Evolutionary conservation across 2,329 filamentous ascomycete species (phyloP).

Genomic region (Beauveria sp.): DNA sequence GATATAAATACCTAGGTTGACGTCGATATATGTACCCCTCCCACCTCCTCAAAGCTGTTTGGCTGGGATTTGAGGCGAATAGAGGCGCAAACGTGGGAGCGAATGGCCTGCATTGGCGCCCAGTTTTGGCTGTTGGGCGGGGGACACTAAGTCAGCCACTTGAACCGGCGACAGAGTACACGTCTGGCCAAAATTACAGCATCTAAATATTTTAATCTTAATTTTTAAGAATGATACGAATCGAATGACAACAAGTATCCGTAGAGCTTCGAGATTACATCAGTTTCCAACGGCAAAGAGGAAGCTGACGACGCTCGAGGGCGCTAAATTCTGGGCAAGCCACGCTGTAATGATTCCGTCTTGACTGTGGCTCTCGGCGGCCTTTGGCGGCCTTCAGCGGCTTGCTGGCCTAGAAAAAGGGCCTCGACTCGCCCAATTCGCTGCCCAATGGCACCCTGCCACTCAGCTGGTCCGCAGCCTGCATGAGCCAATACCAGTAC

Average conservation of each 20-base stretch:
- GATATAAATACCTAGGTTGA: not conserved
- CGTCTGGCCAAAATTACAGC: too few relatives aligned
- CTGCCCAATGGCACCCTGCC: not conserved
- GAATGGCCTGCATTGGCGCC: conserved; percentile 4
- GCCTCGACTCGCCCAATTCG: not conserved
- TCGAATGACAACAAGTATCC: too few relatives aligned
- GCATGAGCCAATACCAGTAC: not conserved
- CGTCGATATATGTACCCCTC: not conserved
- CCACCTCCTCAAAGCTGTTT: not conserved
- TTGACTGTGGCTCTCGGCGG: not conserved
- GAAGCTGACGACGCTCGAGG: not conserved
- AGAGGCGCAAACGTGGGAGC: conserved; percentile 1
- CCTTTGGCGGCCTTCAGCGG: too few relatives aligned
- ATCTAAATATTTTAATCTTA: too few relatives aligned
- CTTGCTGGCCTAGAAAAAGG: not conserved
- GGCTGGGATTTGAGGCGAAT: not conserved
- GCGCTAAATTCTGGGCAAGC: not conserved
- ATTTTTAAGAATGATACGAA: too few relatives aligned
- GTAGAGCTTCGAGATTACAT: too few relatives aligned
- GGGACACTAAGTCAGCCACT: not conserved
- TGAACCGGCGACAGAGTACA: not conserved
- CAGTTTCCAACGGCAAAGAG: too few relatives aligned
- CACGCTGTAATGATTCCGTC: not conserved
- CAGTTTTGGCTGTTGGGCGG: not conserved
- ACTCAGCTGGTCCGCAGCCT: not conserved